These are phyloP conservation scores for Auriscalpium orientale DNA, from an alignment of 768 basidiomycete genomes.

Conservation along the genomic window DNA sequence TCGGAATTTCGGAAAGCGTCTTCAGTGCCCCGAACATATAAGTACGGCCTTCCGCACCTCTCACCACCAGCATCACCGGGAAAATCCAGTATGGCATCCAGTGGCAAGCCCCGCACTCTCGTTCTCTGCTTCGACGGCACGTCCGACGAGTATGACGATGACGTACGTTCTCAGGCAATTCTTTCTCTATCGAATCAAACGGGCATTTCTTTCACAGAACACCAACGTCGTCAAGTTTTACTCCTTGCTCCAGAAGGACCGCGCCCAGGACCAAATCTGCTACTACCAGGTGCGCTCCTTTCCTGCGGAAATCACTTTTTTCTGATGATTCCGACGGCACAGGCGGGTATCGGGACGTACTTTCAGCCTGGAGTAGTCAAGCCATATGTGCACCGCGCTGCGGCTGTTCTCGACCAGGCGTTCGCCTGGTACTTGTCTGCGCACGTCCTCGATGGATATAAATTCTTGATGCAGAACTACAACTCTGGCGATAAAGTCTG, in stretches of 20 bases:
- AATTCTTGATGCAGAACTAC: slow-evolving; percentile 75
- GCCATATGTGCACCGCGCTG: slow-evolving; percentile 49
- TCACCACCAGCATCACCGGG: too few species aligned
- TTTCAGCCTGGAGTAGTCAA: slow-evolving; percentile 58
- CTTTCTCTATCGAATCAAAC: neutral
- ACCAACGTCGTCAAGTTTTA: slow-evolving; percentile 35
- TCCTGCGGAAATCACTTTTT: too few species aligned
- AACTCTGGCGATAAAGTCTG: slow-evolving; percentile 66
- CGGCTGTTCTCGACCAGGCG: slow-evolving; percentile 57
- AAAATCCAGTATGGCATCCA: neutral
- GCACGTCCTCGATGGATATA: slow-evolving; percentile 71
- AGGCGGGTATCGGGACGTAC: slow-evolving; percentile 44
- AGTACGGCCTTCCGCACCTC: too few species aligned
- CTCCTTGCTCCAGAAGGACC: slow-evolving; percentile 29
- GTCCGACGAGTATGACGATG: neutral
- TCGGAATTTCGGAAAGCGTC: too few species aligned
- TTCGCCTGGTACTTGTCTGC: slow-evolving; percentile 71
- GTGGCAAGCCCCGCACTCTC: slow-evolving; percentile 7
- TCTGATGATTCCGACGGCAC: neutral
- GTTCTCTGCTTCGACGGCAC: slow-evolving; percentile 16
- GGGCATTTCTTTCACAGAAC: slow-evolving; percentile 21
- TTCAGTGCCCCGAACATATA: too few species aligned
- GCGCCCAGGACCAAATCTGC: slow-evolving; percentile 27
- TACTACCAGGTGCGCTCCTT: slow-evolving; percentile 58
- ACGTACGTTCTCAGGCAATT: neutral